These are phyloP conservation scores for Coemansia sp. DNA, from an alignment of 192 early-diverging fungal species.

Conservation along the genomic window DNA sequence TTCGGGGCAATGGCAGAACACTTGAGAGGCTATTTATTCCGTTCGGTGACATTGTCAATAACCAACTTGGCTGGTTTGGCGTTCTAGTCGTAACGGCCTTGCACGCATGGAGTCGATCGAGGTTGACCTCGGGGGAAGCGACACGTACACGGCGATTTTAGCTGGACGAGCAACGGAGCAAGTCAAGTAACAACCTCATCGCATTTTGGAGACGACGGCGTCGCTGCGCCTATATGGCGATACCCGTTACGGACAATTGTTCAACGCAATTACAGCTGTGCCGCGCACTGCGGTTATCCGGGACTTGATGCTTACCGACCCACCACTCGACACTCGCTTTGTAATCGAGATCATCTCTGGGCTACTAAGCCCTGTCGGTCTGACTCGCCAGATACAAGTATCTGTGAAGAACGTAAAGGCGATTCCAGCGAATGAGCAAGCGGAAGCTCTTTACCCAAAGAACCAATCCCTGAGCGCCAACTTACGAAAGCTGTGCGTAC, in stretches of 20 bases:
- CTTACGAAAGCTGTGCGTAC: neutral
- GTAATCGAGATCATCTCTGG: neutral
- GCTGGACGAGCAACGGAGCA: neutral
- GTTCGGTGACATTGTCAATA: neutral
- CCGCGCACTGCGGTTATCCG: neutral
- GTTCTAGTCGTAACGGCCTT: neutral
- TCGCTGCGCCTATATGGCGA: neutral
- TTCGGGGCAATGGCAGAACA: neutral
- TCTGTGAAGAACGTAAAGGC: neutral
- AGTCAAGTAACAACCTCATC: neutral
- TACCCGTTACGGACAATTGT: neutral
- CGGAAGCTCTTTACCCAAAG: neutral
- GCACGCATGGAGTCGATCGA: neutral
- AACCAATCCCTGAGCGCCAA: neutral
- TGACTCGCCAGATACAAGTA: neutral
- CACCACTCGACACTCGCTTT: neutral
- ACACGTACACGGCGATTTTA: neutral
- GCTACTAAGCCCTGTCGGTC: neutral
- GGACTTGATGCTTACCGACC: neutral
- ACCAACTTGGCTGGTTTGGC: neutral
- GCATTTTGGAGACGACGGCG: neutral
- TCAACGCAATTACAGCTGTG: neutral
- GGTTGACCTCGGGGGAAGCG: neutral
- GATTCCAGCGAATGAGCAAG: neutral
- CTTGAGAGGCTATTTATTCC: neutral